Evolutionary conservation across 192 early-diverging fungal species (phyloP).

Genomic region (Phycomyces blakesleeanus): DNA sequence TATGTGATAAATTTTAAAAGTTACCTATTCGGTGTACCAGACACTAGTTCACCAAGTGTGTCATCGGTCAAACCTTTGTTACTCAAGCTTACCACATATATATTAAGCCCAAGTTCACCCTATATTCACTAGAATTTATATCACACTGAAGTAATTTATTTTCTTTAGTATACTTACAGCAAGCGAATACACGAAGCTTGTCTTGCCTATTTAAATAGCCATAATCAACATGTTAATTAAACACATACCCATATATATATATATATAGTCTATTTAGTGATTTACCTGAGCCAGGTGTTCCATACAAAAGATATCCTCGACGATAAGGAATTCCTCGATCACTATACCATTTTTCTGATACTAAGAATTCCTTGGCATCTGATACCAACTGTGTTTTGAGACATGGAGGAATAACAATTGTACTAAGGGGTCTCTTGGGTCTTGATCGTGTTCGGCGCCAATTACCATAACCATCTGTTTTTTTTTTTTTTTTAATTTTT

Average conservation of each 20-base stretch:
- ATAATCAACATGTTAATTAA: background rate
- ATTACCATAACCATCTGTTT: constrained; percentile 66
- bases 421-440: constrained; percentile 48
- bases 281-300: constrained; percentile 58
- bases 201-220: constrained; percentile 44
- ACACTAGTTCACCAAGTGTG: constrained; percentile 43
- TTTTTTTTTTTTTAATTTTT: no score
- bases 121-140: background rate
- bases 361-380: constrained; percentile 51
- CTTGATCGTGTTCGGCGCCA: constrained; percentile 54
- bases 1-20: background rate
- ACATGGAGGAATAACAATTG: constrained; percentile 49
- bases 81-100: constrained; percentile 66
- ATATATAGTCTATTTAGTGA: no score
- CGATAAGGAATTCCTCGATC: constrained; percentile 62
- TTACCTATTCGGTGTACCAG: constrained; percentile 44
- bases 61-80: constrained; percentile 65
- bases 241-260: background rate
- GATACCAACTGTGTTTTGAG: constrained; percentile 42
- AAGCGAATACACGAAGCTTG: constrained; percentile 62
- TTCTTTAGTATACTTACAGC: constrained; percentile 33
- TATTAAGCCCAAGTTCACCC: constrained; percentile 68
- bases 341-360: constrained; percentile 54
- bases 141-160: background rate
- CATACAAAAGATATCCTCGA: constrained; percentile 63